phyloP scores from a whole-genome alignment of 202 grass and related monocot genomes.

The Digitaria exilis region DNA sequence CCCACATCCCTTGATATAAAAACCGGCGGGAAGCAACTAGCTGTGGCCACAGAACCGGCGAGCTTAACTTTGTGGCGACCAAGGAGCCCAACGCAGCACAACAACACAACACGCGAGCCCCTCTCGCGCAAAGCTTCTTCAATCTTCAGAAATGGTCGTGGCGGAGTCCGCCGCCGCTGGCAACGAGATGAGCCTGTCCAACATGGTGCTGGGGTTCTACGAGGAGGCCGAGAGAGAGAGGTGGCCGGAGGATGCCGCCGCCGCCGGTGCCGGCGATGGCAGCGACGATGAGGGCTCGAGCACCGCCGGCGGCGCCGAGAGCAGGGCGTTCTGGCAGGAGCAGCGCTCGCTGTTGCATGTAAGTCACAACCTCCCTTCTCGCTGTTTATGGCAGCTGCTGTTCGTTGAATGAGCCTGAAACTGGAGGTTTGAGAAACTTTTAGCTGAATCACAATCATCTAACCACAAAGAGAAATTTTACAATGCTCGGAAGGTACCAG shows the following conservation, averaged over 20 bases:
- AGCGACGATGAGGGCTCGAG: slow-evolving; percentile 26
- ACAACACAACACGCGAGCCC: background rate
- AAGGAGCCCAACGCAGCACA: background rate
- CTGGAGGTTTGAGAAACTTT: background rate
- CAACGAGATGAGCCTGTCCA: too few relatives aligned
- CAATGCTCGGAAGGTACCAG: too few relatives aligned
- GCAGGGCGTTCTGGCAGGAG: slow-evolving; percentile 57
- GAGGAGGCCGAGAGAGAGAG: slow-evolving; percentile 53
- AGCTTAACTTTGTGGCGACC: background rate
- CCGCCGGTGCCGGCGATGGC: slow-evolving; percentile 8
- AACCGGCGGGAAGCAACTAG: background rate
- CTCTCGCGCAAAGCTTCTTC: too few relatives aligned
- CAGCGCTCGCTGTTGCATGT: slow-evolving; percentile 55
- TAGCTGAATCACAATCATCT: background rate
- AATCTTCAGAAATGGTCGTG: background rate
- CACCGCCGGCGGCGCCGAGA: background rate
- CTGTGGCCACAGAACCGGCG: background rate
- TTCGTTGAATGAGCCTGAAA: background rate
- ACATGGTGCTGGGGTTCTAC: slow-evolving; percentile 59
- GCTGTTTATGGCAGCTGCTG: background rate
- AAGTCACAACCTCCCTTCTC: slow-evolving; percentile 5
- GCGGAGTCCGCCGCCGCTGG: slow-evolving; percentile 7
- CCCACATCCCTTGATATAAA: slow-evolving; percentile 1
- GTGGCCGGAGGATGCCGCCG: slow-evolving; percentile 1
- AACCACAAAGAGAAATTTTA: too few relatives aligned